Evolutionary conservation across 192 early-diverging fungal genomes (phyloP).

Genomic region (Coemansia sp.): DNA sequence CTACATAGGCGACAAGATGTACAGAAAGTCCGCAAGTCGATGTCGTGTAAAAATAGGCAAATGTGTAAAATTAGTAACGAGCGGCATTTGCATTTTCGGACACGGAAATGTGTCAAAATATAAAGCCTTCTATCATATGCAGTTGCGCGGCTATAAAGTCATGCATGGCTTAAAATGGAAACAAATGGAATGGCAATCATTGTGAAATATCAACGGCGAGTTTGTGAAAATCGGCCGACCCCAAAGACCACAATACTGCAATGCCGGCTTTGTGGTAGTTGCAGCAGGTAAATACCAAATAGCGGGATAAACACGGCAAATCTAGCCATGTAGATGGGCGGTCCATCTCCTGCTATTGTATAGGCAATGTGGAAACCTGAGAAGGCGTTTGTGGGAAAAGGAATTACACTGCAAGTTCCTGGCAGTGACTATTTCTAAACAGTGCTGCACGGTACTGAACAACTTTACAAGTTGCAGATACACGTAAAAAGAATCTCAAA

Average conservation of each 20-base stretch:
- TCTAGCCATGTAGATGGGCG: neutral
- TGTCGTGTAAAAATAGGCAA: neutral
- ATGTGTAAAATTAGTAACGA: conserved; percentile 10
- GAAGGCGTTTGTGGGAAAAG: too few species aligned
- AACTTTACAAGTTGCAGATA: neutral
- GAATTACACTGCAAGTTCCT: too few species aligned
- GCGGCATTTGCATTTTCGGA: neutral
- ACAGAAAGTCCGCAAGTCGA: conserved; percentile 9
- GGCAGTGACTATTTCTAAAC: neutral
- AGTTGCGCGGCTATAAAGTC: neutral
- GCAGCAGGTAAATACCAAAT: neutral
- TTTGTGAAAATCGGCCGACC: neutral
- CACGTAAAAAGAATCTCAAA: neutral
- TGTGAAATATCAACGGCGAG: neutral
- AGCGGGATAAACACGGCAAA: neutral
- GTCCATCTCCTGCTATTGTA: neutral
- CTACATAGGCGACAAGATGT: conserved; percentile 21
- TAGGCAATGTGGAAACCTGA: neutral
- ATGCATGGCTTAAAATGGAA: neutral
- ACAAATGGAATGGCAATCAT: neutral
- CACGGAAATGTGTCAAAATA: neutral
- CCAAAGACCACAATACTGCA: neutral
- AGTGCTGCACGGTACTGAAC: neutral
- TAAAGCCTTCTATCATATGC: neutral
- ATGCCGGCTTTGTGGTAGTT: neutral